A percentile compares a stretch with the other conserved stretches of the same genome.
phyloP scores from a whole-genome alignment of 495 filamentous ascomycete species.

The Copromyces sp. region DNA sequence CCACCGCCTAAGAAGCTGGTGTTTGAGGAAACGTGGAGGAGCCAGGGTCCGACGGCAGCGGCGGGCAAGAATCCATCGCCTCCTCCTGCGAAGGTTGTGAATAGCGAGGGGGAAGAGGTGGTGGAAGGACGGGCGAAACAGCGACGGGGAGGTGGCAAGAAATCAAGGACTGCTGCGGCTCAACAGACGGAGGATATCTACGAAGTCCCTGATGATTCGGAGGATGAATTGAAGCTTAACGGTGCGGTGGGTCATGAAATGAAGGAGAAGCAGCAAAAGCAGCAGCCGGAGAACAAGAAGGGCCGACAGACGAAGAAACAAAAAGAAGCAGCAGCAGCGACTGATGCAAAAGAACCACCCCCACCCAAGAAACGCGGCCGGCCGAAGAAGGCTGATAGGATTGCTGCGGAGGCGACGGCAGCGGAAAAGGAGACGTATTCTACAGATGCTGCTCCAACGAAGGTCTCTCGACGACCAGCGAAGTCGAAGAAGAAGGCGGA shows the following conservation, averaged over 20 bases:
- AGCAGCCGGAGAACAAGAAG: slow-evolving; percentile 1
- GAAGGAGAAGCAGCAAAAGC: background rate
- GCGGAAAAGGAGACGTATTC: background rate
- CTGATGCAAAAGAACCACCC: background rate
- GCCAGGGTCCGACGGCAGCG: background rate
- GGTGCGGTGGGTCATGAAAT: background rate
- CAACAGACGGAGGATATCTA: slow-evolving; percentile 19
- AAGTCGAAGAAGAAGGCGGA: background rate
- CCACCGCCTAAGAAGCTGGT: background rate
- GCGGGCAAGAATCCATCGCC: background rate
- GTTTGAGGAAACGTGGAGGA: background rate
- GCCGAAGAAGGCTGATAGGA: slow-evolving; percentile 5
- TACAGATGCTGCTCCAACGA: background rate
- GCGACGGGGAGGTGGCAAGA: background rate
- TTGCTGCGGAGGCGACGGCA: slow-evolving; percentile 4
- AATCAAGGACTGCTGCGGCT: background rate
- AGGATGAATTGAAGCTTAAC: slow-evolving; percentile 20
- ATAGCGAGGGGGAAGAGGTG: background rate
- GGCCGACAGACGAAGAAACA: background rate
- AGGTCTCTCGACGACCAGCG: background rate
- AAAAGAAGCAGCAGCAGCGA: background rate
- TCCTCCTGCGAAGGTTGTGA: background rate
- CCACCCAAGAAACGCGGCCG: slow-evolving; percentile 13
- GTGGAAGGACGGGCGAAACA: slow-evolving; percentile 1
- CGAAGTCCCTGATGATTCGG: slow-evolving; percentile 32